Evolutionary conservation across 176 grass and related monocot genomes (phyloP).

Genomic region (Phragmites australis): DNA sequence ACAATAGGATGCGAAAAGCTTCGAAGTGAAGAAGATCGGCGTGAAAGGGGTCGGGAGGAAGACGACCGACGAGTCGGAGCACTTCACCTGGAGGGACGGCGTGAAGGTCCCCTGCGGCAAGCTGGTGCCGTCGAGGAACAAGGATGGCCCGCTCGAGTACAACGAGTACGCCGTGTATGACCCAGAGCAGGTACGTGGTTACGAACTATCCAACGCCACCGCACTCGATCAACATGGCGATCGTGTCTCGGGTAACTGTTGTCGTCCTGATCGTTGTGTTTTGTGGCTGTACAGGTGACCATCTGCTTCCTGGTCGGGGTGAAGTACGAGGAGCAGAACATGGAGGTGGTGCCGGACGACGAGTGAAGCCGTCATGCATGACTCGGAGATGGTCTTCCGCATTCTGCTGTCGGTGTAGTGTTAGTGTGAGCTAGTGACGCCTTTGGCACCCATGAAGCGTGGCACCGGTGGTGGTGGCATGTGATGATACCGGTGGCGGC

Average conservation of each 20-base stretch:
- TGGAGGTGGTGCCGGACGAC: slow-evolving; percentile 51
- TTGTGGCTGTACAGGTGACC: slow-evolving; percentile 49
- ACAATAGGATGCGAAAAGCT: slow-evolving; percentile 38
- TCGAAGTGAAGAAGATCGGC: slow-evolving; percentile 58
- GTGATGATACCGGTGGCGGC: neutral
- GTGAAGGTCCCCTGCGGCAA: slow-evolving; percentile 79
- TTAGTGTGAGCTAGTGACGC: neutral
- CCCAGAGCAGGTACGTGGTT: slow-evolving; percentile 60
- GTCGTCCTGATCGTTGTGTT: neutral
- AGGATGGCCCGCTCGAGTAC: slow-evolving; percentile 67
- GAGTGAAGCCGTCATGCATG: slow-evolving; percentile 25
- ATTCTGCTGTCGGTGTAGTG: neutral
- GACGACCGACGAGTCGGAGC: slow-evolving; percentile 60
- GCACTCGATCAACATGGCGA: neutral
- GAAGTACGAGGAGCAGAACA: slow-evolving; percentile 78
- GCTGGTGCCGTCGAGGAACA: slow-evolving; percentile 61
- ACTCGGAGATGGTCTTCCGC: neutral
- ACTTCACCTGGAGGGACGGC: slow-evolving; percentile 71
- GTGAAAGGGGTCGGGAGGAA: slow-evolving; percentile 75
- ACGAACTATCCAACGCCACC: no score
- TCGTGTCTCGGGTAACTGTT: neutral
- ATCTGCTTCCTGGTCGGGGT: slow-evolving; percentile 77
- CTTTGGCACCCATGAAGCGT: neutral
- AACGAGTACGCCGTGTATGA: slow-evolving; percentile 82
- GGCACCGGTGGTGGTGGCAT: neutral